These are phyloP conservation scores for Leishmania guyanensis DNA, from an alignment of 208 protist species.

Conservation along the genomic window DNA sequence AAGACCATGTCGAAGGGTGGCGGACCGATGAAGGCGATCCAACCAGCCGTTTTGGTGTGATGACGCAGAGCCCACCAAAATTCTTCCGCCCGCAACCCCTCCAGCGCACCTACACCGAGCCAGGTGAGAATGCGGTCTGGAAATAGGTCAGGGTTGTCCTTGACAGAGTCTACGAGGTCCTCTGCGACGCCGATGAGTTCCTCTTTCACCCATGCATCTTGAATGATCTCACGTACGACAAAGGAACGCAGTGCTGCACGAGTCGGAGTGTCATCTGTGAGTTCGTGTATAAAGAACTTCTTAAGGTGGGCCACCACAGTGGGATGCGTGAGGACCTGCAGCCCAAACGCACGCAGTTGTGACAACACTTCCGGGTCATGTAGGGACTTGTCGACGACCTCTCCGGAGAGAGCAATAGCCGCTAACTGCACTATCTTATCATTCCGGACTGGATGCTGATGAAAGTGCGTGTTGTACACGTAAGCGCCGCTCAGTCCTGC, in stretches of 20 bases:
- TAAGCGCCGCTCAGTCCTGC: conserved; percentile 41
- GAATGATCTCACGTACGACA: conserved; percentile 70
- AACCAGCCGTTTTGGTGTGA: conserved; percentile 31
- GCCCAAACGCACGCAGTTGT: conserved; percentile 53
- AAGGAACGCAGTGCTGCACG: conserved; percentile 61
- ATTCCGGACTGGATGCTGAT: conserved; percentile 32
- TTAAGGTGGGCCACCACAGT: conserved; percentile 53
- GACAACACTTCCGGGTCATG: conserved; percentile 57
- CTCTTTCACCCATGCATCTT: conserved; percentile 82
- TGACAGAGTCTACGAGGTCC: conserved; percentile 50
- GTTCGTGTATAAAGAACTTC: conserved; percentile 52
- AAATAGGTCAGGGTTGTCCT: conserved; percentile 58
- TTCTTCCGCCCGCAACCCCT: conserved; percentile 34
- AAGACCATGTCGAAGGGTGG: conserved; percentile 35
- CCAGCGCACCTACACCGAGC: conserved; percentile 45
- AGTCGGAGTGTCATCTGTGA: conserved; percentile 57
- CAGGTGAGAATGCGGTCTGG: conserved; percentile 51
- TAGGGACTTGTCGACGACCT: conserved; percentile 60
- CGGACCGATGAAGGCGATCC: conserved; percentile 62
- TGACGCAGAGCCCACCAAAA: conserved; percentile 47
- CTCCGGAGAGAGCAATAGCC: conserved; percentile 74
- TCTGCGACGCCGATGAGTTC: conserved; percentile 73
- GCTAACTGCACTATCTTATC: conserved; percentile 70
- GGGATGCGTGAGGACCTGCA: conserved; percentile 61
- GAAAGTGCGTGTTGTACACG: conserved; percentile 43